These are phyloP conservation scores for Phialemonium atrogriseum DNA, from an alignment of 2,329 filamentous ascomycete species.

Conservation along the genomic window DNA sequence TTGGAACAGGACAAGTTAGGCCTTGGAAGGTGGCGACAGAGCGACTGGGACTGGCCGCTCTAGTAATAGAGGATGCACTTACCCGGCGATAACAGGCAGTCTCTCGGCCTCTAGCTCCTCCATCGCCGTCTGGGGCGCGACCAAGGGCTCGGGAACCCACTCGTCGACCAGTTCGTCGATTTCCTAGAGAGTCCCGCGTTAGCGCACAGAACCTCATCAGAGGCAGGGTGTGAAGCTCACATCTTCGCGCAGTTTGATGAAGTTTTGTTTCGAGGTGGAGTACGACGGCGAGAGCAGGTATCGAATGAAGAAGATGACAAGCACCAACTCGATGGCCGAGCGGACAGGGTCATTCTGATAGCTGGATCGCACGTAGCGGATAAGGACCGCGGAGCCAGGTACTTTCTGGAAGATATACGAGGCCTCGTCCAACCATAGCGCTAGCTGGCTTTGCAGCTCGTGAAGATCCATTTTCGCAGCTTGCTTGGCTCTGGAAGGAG, in stretches of 20 bases:
- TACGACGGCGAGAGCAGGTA: slow-evolving; percentile 91
- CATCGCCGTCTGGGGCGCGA: slow-evolving; percentile 61
- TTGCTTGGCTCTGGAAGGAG: neutral
- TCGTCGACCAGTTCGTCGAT: slow-evolving; percentile 96
- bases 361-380: slow-evolving; percentile 92
- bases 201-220: no score
- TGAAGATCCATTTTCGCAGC: slow-evolving; percentile 50
- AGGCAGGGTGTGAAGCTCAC: slow-evolving; percentile 18
- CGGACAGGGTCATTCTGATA: slow-evolving; percentile 96
- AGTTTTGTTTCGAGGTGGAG: slow-evolving; percentile 81
- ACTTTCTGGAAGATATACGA: slow-evolving; percentile 74
- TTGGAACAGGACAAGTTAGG: slow-evolving; percentile 4
- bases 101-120: slow-evolving; percentile 81
- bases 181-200: no score
- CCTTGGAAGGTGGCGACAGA: neutral
- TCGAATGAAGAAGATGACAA: slow-evolving; percentile 91
- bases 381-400: slow-evolving; percentile 86
- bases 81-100: slow-evolving; percentile 83
- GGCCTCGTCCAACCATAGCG: slow-evolving; percentile 42
- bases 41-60: neutral
- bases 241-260: slow-evolving; percentile 82
- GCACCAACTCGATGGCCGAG: slow-evolving; percentile 83
- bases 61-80: slow-evolving; percentile 18
- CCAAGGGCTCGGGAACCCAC: slow-evolving; percentile 90
- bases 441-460: slow-evolving; percentile 47